Percentiles rank a stretch among this genome's conserved stretches.
phyloP scores from a whole-genome alignment of 768 basidiomycete genomes.

The Boletus bicolor region DNA sequence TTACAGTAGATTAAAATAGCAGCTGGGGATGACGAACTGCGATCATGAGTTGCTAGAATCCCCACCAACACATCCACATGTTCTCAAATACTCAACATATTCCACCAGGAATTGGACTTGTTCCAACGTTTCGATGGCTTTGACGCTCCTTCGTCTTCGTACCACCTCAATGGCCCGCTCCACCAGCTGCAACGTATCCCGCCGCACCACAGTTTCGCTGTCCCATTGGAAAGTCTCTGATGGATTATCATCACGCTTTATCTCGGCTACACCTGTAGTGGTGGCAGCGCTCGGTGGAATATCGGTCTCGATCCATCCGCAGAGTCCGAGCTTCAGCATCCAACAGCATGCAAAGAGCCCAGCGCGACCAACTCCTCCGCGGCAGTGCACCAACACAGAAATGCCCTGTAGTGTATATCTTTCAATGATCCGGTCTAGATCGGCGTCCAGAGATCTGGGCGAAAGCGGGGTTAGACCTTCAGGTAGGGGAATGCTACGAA shows the following conservation, averaged over 20 bases:
- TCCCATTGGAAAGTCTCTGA: slow-evolving; percentile 15
- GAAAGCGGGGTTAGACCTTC: slow-evolving; percentile 81
- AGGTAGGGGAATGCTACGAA: slow-evolving; percentile 74
- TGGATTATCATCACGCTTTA: background rate
- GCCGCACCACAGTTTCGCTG: slow-evolving; percentile 28
- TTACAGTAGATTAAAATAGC: background rate
- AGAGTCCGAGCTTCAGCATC: slow-evolving; percentile 90
- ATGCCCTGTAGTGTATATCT: slow-evolving; percentile 71
- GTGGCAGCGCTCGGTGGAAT: background rate
- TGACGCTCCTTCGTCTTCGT: slow-evolving; percentile 72
- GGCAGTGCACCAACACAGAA: slow-evolving; percentile 81
- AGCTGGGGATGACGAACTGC: background rate
- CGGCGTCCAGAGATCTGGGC: slow-evolving; percentile 56
- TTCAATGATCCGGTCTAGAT: slow-evolving; percentile 63
- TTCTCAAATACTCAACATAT: slow-evolving; percentile 61
- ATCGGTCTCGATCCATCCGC: slow-evolving; percentile 53
- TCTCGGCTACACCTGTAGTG: slow-evolving; percentile 10
- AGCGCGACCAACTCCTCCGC: slow-evolving; percentile 92
- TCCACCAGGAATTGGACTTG: slow-evolving; percentile 84
- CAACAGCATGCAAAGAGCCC: slow-evolving; percentile 91
- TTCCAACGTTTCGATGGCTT: slow-evolving; percentile 92
- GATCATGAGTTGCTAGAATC: background rate
- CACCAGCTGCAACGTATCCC: slow-evolving; percentile 61
- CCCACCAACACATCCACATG: background rate
- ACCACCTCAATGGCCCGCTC: slow-evolving; percentile 73